Base-by-base conservation (phyloP, 225 moss, liverwort and hornwort species). In the Marchantia polymorpha region DNA sequence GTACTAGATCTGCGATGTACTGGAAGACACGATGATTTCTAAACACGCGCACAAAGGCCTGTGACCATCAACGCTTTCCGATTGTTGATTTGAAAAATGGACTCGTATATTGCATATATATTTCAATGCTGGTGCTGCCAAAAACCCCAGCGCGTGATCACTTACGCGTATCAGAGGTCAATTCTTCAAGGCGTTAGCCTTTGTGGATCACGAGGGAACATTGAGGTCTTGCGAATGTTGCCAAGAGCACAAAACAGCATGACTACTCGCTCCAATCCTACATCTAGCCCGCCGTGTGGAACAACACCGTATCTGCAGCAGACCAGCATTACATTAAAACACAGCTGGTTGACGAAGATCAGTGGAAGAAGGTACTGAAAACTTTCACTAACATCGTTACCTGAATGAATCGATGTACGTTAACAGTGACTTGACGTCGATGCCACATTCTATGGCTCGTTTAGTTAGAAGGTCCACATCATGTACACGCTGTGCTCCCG, bases 181-280 rank as follows among this genome's bases (percentile, higher is more conserved):
- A 19, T 19, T 60, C 26, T 46, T 91, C 83, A 97, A 29, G 97
- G 97, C 12, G 93, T 92, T 46, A 99, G 87, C 71, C 97, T 92
- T 56, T 88, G 88, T 20, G 94, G 93, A 78, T 99, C 94, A 65
- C 94, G 93, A 6, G 94, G 94, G 52, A 86, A 99, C 88, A 94
- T 81, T 49, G 94, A 94, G 13, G 94, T 89, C 84, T 99, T 99
- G 51, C 91, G 86, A 20, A 94, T 99, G 66, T 99, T 99, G 67
- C 91, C 86, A 12, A 99, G 87, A 49, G 92, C 97, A 69, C 94
- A 94, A 63, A 99, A 94, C 63, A 99, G 88, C 97, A 99, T 97
- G 50, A 97, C 93, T 23, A 94, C 94, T 50, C 94, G 85, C 83
- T 94, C 97, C 72, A 97, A 77, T 27, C 97, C 97, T 16, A 93